Base-by-base conservation (phyloP, 108 stramenopile species). In the Epithemia pelagica region DNA sequence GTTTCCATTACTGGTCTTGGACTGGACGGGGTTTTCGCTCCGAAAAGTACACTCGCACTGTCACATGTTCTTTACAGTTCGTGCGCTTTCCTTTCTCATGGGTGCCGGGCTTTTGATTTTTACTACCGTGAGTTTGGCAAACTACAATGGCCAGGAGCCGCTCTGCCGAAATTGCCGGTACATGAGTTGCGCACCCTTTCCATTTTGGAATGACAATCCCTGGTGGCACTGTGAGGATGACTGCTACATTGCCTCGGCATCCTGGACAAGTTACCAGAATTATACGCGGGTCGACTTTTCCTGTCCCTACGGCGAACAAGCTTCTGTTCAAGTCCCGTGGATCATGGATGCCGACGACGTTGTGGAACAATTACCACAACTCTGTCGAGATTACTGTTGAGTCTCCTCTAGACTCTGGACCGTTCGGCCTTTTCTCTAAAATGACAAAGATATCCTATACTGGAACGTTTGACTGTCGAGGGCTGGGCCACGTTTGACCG, bases 201-300 rank as follows among this genome's bases (percentile, higher is more conserved):
- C 94, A 0, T 79, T 78, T 25, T 74, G 78, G 68, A 56, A 81
- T 0, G 75, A 75, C 26, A 73, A 88, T n/a, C 86, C 85, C 74
- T 95, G 90, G 90, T 95, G 94, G 94, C 80, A 89, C 62, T 95
- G 94, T 68, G n/a, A n/a, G n/a, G 90, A 95, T 66, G 90, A 95
- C 66, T 95, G 94, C 55, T 5, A 46, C 37, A 46, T 10, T 5
- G 15, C 37, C 5, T 15, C 5, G 5, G 37, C 37, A 10, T 46
- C 37, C 10, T 46, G 37, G 37, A 46, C 37, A 15, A 15, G 5
- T 15, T 46, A 46, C 37, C 15, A 10, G 5, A 46, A 46, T 46
- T 46, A 46, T 15, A 46, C 37, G 15, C 5, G 5, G 10, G 15
- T 46, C 15, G 15, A 5, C 5, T 10, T 46, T 5, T 10, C 37